Percentiles rank a stretch among this genome's conserved stretches.
Evolutionary conservation across 768 basidiomycete species (phyloP).

Genomic region (Tulasnella sp.): DNA sequence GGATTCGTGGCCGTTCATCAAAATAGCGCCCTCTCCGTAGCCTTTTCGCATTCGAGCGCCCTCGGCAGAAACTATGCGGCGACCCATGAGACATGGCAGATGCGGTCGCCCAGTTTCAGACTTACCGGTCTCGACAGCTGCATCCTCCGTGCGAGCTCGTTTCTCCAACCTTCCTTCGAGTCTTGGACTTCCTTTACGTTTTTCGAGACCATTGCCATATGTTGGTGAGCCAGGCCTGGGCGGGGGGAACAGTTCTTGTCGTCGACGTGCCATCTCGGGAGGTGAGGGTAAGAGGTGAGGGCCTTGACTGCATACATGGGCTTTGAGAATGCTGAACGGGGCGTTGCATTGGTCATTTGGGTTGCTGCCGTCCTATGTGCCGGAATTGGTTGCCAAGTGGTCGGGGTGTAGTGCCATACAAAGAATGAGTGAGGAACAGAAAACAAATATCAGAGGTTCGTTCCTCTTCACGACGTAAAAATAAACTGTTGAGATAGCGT

Average conservation of each 20-base stretch:
- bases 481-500: background rate
- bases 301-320: conserved; percentile 47
- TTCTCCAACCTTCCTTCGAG: conserved; percentile 11
- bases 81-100: background rate
- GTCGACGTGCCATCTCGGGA: conserved; percentile 17
- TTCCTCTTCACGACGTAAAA: background rate
- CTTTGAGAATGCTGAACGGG: conserved; percentile 65
- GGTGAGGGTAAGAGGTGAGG: conserved; percentile 18
- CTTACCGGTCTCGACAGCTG: conserved; percentile 26
- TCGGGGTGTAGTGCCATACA: background rate
- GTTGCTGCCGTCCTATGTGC: conserved; percentile 35
- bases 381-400: background rate
- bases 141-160: conserved; percentile 20
- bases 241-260: conserved; percentile 25
- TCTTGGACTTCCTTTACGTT: conserved; percentile 12
- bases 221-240: conserved; percentile 10
- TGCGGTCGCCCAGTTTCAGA: background rate
- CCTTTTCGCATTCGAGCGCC: conserved; percentile 12
- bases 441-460: background rate
- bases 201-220: conserved; percentile 1
- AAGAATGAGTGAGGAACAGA: background rate
- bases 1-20: conserved; percentile 46
- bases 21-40: conserved; percentile 22
- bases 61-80: background rate
- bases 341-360: conserved; percentile 50